phyloP scores from a whole-genome alignment of 495 filamentous ascomycete species.

The Staphylotrichum longicolle region DNA sequence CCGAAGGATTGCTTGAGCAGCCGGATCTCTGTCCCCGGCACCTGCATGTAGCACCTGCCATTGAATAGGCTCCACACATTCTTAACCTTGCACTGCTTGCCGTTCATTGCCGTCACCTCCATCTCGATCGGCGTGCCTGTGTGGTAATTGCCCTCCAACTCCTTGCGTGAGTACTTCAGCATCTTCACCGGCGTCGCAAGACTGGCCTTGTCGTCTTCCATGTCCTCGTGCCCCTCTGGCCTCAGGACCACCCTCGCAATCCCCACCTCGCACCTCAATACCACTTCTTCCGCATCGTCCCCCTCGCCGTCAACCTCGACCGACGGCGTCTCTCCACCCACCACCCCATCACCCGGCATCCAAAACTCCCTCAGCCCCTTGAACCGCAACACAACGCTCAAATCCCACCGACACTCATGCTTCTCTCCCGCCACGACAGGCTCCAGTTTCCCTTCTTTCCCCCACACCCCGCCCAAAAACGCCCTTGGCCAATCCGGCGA shows the following conservation, averaged over 20 bases:
- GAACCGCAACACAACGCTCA: slow-evolving; percentile 39
- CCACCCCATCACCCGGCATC: slow-evolving; percentile 31
- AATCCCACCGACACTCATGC: slow-evolving; percentile 39
- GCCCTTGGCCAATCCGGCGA: slow-evolving; percentile 34
- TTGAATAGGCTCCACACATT: slow-evolving; percentile 20
- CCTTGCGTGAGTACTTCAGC: neutral
- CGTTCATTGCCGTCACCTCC: slow-evolving; percentile 25
- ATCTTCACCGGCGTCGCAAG: slow-evolving; percentile 17
- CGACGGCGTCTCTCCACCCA: slow-evolving; percentile 15
- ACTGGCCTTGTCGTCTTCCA: neutral
- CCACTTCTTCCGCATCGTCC: neutral
- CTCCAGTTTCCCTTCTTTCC: neutral
- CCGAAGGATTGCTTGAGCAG: slow-evolving; percentile 27
- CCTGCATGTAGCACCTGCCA: slow-evolving; percentile 17
- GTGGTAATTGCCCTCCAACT: slow-evolving; percentile 20
- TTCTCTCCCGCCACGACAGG: slow-evolving; percentile 10
- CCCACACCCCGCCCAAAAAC: slow-evolving; percentile 2
- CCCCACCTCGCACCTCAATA: slow-evolving; percentile 14
- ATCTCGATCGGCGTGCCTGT: slow-evolving; percentile 15
- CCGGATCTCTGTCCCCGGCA: slow-evolving; percentile 29
- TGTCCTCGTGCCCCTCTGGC: neutral
- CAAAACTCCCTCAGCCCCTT: slow-evolving; percentile 37
- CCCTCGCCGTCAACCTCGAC: slow-evolving; percentile 7
- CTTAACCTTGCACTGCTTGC: neutral
- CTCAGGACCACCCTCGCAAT: slow-evolving; percentile 12